These are phyloP conservation scores for Vaccinium myrtillus DNA, from an alignment of 148 eudicot species.

Conservation along the genomic window DNA sequence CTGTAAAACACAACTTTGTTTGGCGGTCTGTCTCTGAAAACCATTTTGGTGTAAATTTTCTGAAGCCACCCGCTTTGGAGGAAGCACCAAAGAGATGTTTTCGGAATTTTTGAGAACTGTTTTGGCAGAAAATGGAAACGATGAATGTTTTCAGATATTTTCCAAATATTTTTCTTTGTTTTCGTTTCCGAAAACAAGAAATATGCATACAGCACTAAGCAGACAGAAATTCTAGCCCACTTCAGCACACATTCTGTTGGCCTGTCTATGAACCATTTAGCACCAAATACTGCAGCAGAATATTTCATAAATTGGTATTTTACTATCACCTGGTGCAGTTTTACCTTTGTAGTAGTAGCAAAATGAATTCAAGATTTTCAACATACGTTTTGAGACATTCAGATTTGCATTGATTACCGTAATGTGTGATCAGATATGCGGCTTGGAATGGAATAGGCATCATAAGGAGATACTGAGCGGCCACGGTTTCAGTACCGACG, in stretches of 20 bases:
- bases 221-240: neutral
- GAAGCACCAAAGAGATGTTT: neutral
- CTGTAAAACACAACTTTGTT: too few species aligned
- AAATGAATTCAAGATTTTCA: neutral
- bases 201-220: neutral
- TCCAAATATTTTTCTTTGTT: neutral
- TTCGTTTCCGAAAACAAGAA: neutral
- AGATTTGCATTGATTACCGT: neutral
- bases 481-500: slow-evolving; percentile 25
- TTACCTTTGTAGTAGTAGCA: neutral
- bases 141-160: neutral
- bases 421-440: slow-evolving; percentile 27
- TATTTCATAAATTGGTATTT: neutral
- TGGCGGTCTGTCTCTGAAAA: neutral
- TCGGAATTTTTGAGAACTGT: neutral
- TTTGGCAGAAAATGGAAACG: neutral
- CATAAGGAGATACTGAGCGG: slow-evolving; percentile 39
- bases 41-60: neutral
- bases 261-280: neutral
- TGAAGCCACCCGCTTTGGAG: neutral
- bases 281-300: neutral
- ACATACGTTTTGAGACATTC: neutral
- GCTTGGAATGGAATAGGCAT: slow-evolving; percentile 46
- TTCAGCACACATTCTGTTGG: neutral
- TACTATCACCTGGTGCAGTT: neutral